Evolutionary conservation across 2,329 filamentous ascomycete genomes (phyloP), one percentile per base, ranked within the genome.

Genomic region (Aureobasidium subglaciale): DNA sequence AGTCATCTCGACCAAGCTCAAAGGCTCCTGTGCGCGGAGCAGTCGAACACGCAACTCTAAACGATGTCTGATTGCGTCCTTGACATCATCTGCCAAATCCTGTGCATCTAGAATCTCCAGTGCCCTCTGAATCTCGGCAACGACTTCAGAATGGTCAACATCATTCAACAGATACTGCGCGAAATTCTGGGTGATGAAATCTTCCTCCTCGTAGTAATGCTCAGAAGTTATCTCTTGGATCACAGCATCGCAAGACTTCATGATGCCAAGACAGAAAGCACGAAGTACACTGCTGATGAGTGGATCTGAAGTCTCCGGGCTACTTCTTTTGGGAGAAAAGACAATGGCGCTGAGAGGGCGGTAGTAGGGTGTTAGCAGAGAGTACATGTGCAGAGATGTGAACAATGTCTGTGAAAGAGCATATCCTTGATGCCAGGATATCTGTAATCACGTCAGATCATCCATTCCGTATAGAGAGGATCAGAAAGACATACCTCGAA

Each of bases 401-500:
- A 97, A 90, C 1, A 99, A 75, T 0, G 93, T 97, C 69, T 97
- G 93, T 1, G 92, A 95, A 8, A 99, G 80, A 1, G 93, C 90
- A 66, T 96, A 91, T n/a, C 95, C 93, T 63, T 89, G 83, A 68
- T 97, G 90, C 91, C 95, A 99, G 59, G 90, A 89, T 82, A 96
- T 95, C 86, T 93, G n/a, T 1, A 40, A 2, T 24, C 16, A 25
- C 24, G 22, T 56, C 20, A 48, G 43, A 29, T 49, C 25, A n/a
- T 16, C 8, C 11, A 8, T 15, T 13, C 20, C 15, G 5, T 16
- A 22, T 18, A 15, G 35, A 4, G 11, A 8, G 38, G 10, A 46
- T 27, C n/a, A 4, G 13, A 32, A 8, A 15, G 56, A 62, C 71
- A 45, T 65, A 91, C 89, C 80, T 97, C 93, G 55, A 92, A 85